Percentiles rank a stretch among this genome's conserved stretches.
These are phyloP conservation scores for Moringa oleifera DNA, from an alignment of 345 rosid species.

Conservation along the genomic window DNA sequence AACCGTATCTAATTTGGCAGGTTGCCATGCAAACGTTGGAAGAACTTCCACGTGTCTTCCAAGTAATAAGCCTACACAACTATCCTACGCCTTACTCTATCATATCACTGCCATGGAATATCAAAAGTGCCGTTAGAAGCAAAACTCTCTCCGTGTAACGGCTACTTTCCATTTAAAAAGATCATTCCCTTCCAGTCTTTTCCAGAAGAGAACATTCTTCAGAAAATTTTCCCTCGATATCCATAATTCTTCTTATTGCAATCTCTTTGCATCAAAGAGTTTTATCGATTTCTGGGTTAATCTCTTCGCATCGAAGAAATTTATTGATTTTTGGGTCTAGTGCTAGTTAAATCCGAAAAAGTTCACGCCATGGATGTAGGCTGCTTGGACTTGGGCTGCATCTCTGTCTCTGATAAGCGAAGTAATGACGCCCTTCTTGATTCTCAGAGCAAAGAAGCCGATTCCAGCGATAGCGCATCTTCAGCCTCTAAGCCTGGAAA, in stretches of 20 bases:
- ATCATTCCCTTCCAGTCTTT: neutral
- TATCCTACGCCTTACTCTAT: neutral
- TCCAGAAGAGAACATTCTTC: no score
- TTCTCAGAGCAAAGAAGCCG: slow-evolving; percentile 22
- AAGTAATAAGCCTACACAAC: no score
- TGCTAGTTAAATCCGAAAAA: neutral
- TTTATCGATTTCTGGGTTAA: neutral
- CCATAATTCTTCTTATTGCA: neutral
- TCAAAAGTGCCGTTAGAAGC: slow-evolving; percentile 20
- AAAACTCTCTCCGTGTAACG: slow-evolving; percentile 18
- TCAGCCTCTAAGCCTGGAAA: slow-evolving; percentile 42
- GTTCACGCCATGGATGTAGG: slow-evolving; percentile 55
- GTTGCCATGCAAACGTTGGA: no score
- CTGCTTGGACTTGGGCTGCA: slow-evolving; percentile 63
- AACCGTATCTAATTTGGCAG: no score
- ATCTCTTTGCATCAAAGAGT: no score
- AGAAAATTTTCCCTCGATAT: neutral
- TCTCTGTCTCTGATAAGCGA: slow-evolving; percentile 33
- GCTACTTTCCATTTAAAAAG: slow-evolving; percentile 21
- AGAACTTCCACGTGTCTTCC: no score
- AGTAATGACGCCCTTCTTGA: slow-evolving; percentile 15
- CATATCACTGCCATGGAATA: neutral
- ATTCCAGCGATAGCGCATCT: slow-evolving; percentile 25
- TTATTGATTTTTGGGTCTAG: neutral
- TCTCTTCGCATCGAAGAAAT: neutral